Evolutionary conservation across 352 stramenopile genomes (phyloP).

Genomic region (Phytophthora constricta): DNA sequence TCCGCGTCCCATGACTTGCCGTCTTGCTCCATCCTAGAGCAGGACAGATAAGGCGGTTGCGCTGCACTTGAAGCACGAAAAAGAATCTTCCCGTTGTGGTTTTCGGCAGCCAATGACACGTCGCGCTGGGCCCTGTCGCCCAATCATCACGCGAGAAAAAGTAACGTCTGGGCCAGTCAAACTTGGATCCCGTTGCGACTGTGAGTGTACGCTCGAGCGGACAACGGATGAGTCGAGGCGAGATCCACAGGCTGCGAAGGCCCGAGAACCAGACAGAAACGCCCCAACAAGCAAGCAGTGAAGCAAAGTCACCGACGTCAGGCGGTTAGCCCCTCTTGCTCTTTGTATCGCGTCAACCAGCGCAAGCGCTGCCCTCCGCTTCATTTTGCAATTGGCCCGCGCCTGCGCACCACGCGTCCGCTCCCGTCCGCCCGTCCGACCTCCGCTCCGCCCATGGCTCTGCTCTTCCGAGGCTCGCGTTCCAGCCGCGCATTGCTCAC

Average conservation of each 20-base stretch:
- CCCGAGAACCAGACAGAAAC: neutral
- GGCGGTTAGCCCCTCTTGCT: conserved; percentile 6
- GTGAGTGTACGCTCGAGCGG: too few species aligned
- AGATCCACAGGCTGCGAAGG: neutral
- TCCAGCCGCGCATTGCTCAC: conserved; percentile 25
- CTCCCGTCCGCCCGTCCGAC: conserved; percentile 4
- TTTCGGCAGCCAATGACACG: too few species aligned
- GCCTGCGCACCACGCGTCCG: conserved; percentile 29
- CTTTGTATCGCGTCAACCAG: conserved; percentile 21
- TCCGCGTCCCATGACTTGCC: too few species aligned
- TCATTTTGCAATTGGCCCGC: conserved; percentile 40
- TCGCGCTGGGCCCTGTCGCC: too few species aligned
- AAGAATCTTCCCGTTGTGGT: too few species aligned
- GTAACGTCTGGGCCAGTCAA: conserved; percentile 4
- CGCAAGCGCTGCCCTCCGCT: conserved; percentile 3
- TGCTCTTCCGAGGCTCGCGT: conserved; percentile 39
- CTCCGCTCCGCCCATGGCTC: conserved; percentile 19
- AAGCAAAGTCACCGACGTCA: neutral
- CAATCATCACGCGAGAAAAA: too few species aligned
- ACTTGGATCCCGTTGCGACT: neutral
- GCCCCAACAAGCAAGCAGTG: neutral
- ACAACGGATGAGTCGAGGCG: neutral
- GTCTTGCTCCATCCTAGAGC: too few species aligned
- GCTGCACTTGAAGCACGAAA: too few species aligned
- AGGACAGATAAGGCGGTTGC: too few species aligned